Evolutionary conservation across 2,329 filamentous ascomycete genomes (phyloP), one percentile per base, ranked within the genome.

Genomic region (Rutstroemia sp.): DNA sequence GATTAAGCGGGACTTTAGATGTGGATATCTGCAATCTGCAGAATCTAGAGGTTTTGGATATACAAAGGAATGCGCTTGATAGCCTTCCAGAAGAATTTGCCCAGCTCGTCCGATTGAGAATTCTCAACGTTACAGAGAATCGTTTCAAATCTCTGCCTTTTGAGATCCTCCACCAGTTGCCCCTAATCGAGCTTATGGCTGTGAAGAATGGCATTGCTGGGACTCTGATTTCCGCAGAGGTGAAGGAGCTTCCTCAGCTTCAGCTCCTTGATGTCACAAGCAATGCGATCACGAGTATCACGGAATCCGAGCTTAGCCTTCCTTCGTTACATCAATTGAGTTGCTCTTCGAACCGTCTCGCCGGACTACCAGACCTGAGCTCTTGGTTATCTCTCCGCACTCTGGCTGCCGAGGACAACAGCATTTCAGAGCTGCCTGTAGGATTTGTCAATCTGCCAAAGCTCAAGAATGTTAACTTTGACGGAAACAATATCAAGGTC

Each of bases 71-170:
- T 71, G 82, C 83, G 59, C 77, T 99, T 19, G 83, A 85, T 7
- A 76, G 78, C 1, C 74, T 99, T 16, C 89, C 91, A 0, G 72
- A 79, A 9, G 79, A 80, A 12, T 68, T 96, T 2, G 78, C 78
- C n/a, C 79, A 81, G 27, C 78, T 97, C 60, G 74, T 75, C 2
- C 80, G 80, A 23, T 78, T 99, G 30, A 84, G 88, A 25, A 79
- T 88, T 9, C 74, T 97, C 51, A 92, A 96, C 66, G 69, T 96
- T 21, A 83, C 86, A 57, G 83, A 90, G 62, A 99, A 99, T 64
- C 79, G 81, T 53, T 78, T 99, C 27, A 81, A 81, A 49, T 76
- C 78, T 2, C 69, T 96, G 12, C 87, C 88, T 0, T 88, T 92
- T 65, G 81, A 86, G 6, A 75, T 78, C 4, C 75, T 97, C 30